A percentile compares a stretch with the other conserved stretches of the same genome.
Conservation (phyloP, 2,329 filamentous ascomycete species). For the Pseudogymnoascus sp. region DNA sequence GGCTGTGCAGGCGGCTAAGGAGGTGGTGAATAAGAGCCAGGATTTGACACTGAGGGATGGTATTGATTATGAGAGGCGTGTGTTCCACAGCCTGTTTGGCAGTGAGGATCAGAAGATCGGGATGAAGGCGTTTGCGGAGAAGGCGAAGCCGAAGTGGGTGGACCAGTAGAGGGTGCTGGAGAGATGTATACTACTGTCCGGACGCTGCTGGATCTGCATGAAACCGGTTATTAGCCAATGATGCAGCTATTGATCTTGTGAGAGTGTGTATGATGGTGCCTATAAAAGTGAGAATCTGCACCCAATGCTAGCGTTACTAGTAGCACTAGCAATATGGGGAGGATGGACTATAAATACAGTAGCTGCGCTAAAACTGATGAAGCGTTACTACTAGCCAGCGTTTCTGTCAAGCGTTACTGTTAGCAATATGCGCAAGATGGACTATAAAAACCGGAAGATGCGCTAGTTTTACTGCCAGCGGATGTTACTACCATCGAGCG, state of each 20-base stretch:
- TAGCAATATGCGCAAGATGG: not conserved
- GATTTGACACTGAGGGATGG: conserved; percentile 81
- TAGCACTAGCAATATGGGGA: not conserved
- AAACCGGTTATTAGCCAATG: not conserved
- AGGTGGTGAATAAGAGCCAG: conserved; percentile 99
- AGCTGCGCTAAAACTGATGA: not conserved
- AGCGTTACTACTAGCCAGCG: not conserved
- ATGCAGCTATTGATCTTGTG: not conserved
- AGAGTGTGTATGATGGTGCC: not conserved
- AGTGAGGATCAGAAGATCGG: conserved; percentile 96
- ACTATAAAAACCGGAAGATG: not conserved
- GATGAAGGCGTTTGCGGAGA: conserved; percentile 91
- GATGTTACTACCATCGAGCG: not conserved
- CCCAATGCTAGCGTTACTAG: not conserved
- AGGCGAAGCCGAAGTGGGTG: conserved; percentile 87
- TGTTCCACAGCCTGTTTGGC: conserved; percentile 91
- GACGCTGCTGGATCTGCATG: not conserved
- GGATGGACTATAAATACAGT: not conserved
- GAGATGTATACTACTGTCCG: not conserved
- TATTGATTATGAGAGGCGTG: conserved; percentile 85
- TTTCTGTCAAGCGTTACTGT: not conserved
- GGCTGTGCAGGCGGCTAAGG: conserved; percentile 85
- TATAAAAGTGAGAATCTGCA: not conserved
- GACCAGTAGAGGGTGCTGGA: conserved; percentile 50
- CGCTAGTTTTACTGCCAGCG: not conserved